Percentiles rank a stretch among this genome's conserved stretches.
Evolutionary conservation across 768 basidiomycete species (phyloP).

Genomic region (Lactarius hengduanensis): DNA sequence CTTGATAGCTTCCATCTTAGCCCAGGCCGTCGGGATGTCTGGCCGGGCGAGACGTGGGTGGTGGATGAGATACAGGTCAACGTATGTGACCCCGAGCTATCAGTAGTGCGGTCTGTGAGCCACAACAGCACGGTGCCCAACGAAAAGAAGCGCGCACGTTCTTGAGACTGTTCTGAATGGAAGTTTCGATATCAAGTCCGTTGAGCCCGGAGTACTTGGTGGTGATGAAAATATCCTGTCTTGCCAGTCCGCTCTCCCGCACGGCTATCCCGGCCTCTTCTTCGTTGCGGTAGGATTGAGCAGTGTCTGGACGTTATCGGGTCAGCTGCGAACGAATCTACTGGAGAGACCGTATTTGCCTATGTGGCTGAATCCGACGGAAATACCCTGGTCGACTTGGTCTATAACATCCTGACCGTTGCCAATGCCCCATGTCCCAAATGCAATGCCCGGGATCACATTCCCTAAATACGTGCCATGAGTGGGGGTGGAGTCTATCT

Average conservation of each 20-base stretch:
- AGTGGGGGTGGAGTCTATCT: not conserved
- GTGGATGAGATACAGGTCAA: constrained; percentile 75
- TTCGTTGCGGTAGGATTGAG: constrained; percentile 62
- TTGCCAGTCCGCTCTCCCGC: constrained; percentile 53
- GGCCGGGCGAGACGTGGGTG: constrained; percentile 50
- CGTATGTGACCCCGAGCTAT: constrained; percentile 62
- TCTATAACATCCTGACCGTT: constrained; percentile 51
- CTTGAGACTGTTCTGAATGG: constrained; percentile 54
- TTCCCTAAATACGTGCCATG: constrained; percentile 38
- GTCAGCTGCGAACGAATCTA: not conserved
- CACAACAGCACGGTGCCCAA: not conserved
- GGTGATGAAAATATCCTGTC: constrained; percentile 61
- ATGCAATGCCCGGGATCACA: constrained; percentile 51
- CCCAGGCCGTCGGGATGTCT: constrained; percentile 63
- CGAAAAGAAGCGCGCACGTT: constrained; percentile 42
- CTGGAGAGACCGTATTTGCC: constrained; percentile 42
- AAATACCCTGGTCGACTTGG: constrained; percentile 61
- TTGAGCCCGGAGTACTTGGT: constrained; percentile 59
- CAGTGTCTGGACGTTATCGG: constrained; percentile 48
- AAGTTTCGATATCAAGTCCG: constrained; percentile 52
- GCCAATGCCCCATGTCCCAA: constrained; percentile 66
- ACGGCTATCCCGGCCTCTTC: constrained; percentile 49
- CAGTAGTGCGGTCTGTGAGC: not conserved
- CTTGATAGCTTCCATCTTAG: constrained; percentile 58
- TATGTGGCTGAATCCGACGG: constrained; percentile 59